Percentiles rank a stretch among this genome's conserved stretches.
phyloP scores from a whole-genome alignment of 495 filamentous ascomycete species.

The Stereocaulon alpinum region DNA sequence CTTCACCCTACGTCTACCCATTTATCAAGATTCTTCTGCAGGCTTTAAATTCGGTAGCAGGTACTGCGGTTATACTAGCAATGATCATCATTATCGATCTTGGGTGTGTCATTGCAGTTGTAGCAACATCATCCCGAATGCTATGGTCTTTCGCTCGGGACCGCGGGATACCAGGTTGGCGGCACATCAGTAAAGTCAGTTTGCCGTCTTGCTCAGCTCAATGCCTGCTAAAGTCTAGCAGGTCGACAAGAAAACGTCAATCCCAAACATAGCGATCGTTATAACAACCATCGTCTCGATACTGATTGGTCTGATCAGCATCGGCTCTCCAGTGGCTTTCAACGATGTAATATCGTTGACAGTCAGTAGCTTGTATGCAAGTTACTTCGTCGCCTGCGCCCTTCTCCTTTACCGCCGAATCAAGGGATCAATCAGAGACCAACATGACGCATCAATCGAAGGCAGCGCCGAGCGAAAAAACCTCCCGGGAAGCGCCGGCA shows the following conservation, averaged over 20 bases:
- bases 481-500: not conserved
- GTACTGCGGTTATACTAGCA: conserved; percentile 34
- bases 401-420: conserved; percentile 13
- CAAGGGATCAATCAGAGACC: not conserved
- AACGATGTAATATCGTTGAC: conserved; percentile 37
- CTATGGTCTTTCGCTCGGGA: conserved; percentile 53
- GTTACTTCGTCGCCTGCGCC: conserved; percentile 25
- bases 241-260: not conserved
- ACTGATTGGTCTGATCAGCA: conserved; percentile 35
- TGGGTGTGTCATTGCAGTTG: conserved; percentile 32
- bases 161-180: conserved; percentile 45
- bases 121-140: conserved; percentile 44
- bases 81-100: conserved; percentile 16
- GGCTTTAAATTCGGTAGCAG: not conserved
- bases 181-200: conserved; percentile 34
- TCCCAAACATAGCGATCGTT: not conserved
- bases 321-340: conserved; percentile 39
- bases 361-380: conserved; percentile 26
- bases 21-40: conserved; percentile 20
- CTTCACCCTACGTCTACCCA: conserved; percentile 30
- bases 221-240: not conserved
- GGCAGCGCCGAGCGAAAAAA: too few species aligned
- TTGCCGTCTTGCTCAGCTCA: not conserved
- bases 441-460: not conserved
- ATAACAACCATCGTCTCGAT: conserved; percentile 1